Conservation (phyloP, 164 flowering plant species). For the Magnolia kwangsiensis region DNA sequence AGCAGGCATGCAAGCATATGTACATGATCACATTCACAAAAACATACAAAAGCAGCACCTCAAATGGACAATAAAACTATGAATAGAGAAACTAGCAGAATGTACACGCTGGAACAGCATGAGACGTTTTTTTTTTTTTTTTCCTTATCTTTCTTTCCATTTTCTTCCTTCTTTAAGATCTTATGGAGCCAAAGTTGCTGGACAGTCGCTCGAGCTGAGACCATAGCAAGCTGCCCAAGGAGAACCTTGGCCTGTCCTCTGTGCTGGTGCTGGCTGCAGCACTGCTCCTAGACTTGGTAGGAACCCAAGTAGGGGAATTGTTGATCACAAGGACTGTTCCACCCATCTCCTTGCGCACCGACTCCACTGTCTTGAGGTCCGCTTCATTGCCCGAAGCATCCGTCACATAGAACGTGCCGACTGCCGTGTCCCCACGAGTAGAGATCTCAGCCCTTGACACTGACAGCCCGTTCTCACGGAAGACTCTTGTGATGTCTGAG, state of each 20-base stretch:
- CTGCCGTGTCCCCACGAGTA: slow-evolving; percentile 47
- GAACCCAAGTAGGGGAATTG: slow-evolving; percentile 21
- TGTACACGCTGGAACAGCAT: neutral
- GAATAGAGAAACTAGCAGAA: neutral
- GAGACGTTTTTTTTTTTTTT: too few relatives aligned
- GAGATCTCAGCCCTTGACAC: slow-evolving; percentile 62
- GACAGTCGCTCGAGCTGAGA: slow-evolving; percentile 73
- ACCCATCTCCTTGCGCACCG: slow-evolving; percentile 53
- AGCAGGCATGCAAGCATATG: neutral
- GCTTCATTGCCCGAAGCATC: slow-evolving; percentile 58
- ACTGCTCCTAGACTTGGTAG: slow-evolving; percentile 9
- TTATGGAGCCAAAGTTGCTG: slow-evolving; percentile 51
- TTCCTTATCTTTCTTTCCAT: neutral
- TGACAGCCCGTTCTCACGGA: slow-evolving; percentile 76
- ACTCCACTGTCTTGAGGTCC: slow-evolving; percentile 37
- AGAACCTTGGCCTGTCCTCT: slow-evolving; percentile 38
- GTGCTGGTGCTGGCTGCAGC: slow-evolving; percentile 6
- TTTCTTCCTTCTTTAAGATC: slow-evolving; percentile 22
- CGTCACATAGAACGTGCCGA: slow-evolving; percentile 65
- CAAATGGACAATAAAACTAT: neutral
- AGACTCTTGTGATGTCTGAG: slow-evolving; percentile 69
- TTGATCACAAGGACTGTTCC: slow-evolving; percentile 35
- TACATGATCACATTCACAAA: neutral
- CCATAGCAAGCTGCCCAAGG: slow-evolving; percentile 70
- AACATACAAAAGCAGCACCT: neutral